Percentiles rank a stretch among this genome's conserved stretches.
These are phyloP conservation scores for Vigna angularis DNA, from an alignment of 306 rosid species.

Conservation along the genomic window DNA sequence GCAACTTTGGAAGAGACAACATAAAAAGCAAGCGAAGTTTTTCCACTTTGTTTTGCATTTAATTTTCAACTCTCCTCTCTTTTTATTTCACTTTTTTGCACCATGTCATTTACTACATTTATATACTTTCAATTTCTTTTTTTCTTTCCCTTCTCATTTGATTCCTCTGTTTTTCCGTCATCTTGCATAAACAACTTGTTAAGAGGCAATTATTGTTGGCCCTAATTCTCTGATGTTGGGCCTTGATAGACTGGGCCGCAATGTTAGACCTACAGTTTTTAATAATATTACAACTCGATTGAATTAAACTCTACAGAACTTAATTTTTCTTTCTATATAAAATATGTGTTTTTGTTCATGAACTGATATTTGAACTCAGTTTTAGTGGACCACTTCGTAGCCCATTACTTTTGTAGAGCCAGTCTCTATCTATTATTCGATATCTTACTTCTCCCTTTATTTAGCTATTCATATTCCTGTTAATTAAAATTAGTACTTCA, in stretches of 20 bases:
- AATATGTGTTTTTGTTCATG: background rate
- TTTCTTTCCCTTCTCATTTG: too few relatives aligned
- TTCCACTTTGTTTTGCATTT: too few relatives aligned
- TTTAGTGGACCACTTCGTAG: too few relatives aligned
- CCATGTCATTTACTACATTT: background rate
- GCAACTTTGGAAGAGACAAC: background rate
- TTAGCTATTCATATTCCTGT: background rate
- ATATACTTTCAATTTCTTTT: too few relatives aligned
- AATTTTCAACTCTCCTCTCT: background rate
- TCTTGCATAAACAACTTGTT: background rate
- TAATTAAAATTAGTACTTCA: background rate
- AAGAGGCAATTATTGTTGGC: background rate
- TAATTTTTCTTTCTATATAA: too few relatives aligned
- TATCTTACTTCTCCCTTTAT: background rate
- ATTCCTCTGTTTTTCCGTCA: background rate
- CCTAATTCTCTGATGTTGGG: background rate
- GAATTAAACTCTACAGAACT: background rate
- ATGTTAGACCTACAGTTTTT: background rate
- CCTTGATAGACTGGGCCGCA: background rate
- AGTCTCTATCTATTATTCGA: background rate
- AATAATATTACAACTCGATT: background rate
- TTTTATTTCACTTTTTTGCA: background rate
- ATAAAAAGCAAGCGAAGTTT: too few relatives aligned
- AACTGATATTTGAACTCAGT: background rate
- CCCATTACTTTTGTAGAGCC: background rate